Base-by-base conservation (phyloP, 495 filamentous ascomycete genomes). In the Podospora pseudocomata region DNA sequence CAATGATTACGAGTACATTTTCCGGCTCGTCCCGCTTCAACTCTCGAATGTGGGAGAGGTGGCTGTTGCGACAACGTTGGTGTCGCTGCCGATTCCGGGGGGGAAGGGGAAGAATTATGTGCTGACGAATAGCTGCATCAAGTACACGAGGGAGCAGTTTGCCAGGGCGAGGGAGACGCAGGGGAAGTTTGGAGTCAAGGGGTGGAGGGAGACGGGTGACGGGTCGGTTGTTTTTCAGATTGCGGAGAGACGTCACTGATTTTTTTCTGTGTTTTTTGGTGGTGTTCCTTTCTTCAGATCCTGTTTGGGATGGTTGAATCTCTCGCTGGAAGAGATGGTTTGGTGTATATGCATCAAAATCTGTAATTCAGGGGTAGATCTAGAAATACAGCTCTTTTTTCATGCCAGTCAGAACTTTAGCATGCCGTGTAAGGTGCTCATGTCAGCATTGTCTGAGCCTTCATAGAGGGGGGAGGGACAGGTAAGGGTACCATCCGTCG, bases 51-150 rank as follows among this genome's bases (percentile, higher is more conserved):
- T 58, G 55, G 55, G 55, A 23, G 55, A 58, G 55, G 55, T 58
- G n/a, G 23, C n/a, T 19, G 55, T 58, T 15, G 55, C 55, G 20
- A 58, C 55, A 18, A 58, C 55, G 55, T n/a, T 58, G 55, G 55
- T 58, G 13, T 58, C 55, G n/a, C 3, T 58, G 55, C 55, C 55
- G 18, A 26, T 58, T 5, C n/a, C n/a, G 11, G 55, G 55, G n/a
- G 55, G 55, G 18, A 58, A 58, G 55, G 55, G 55, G n/a, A 58
- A 58, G 55, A 58, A 58, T 58, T 58, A 58, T 58, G 55, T 58
- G 1, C 23, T 58, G 55, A 58, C 55, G 55, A 58, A 58, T 58
- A 58, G 55, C 18, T 58, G 55, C 11, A 58, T 58, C 55, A 58
- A 58, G 55, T 58, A 58, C 55, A 58, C 55, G 3, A 19, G 55